Evolutionary conservation across 2,329 filamentous ascomycete species (phyloP).

Genomic region (Colletotrichum scovillei): DNA sequence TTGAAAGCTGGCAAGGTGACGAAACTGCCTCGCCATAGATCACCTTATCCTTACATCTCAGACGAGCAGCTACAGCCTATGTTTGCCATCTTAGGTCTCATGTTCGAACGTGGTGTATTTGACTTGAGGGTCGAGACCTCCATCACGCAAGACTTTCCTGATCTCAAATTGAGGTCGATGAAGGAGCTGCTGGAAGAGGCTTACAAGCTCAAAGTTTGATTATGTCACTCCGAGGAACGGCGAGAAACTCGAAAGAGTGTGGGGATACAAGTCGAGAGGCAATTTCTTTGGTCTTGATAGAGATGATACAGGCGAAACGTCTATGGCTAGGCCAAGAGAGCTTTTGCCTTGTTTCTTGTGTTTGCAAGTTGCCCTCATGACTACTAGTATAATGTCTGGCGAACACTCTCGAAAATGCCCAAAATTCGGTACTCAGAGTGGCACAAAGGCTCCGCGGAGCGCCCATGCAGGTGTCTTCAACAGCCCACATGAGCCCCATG

Average conservation of each 20-base stretch:
- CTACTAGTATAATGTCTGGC: background rate
- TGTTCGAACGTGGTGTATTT: conserved; percentile 36
- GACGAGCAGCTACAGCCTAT: conserved; percentile 40
- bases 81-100: conserved; percentile 37
- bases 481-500: background rate
- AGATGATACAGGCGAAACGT: background rate
- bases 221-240: background rate
- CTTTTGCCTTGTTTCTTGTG: background rate
- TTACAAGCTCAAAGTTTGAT: background rate
- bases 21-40: conserved; percentile 40
- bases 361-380: background rate
- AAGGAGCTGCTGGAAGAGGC: conserved; percentile 38
- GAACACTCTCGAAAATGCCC: background rate
- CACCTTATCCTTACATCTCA: conserved; percentile 38
- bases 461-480: background rate
- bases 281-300: no score
- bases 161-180: conserved; percentile 39
- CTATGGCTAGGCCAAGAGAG: background rate
- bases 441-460: background rate
- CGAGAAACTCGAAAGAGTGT: no score
- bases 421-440: background rate
- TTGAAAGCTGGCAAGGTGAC: conserved; percentile 49
- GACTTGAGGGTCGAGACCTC: conserved; percentile 31
- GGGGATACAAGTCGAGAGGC: no score
- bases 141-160: conserved; percentile 43